Percentiles rank a stretch among this genome's conserved stretches.
These are phyloP conservation scores for Discostella stelligeroides DNA, from an alignment of 108 stramenopile species.

Conservation along the genomic window DNA sequence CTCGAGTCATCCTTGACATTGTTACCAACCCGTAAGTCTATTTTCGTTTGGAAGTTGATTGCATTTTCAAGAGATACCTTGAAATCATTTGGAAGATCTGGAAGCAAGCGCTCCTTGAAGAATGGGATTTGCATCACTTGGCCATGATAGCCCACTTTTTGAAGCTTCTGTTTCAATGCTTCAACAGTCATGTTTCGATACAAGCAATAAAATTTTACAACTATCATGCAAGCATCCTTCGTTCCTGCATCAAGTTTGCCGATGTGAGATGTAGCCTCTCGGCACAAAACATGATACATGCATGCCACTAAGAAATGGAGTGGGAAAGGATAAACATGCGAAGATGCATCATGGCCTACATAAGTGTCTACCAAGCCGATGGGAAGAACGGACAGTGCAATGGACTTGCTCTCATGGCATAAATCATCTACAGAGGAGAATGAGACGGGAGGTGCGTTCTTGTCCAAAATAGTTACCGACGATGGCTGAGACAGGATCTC, in stretches of 20 bases:
- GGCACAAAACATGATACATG: slow-evolving; percentile 66
- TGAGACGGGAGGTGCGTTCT: slow-evolving; percentile 72
- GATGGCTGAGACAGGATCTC: slow-evolving; percentile 32
- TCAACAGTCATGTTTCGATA: slow-evolving; percentile 56
- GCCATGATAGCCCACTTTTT: slow-evolving; percentile 16
- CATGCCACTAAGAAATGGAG: slow-evolving; percentile 76
- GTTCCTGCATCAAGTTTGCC: slow-evolving; percentile 75
- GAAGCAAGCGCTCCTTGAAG: slow-evolving; percentile 17
- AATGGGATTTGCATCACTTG: slow-evolving; percentile 63
- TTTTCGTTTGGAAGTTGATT: slow-evolving; percentile 47
- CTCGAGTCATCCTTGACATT: slow-evolving; percentile 35
- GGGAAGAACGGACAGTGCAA: slow-evolving; percentile 71
- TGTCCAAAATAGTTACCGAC: slow-evolving; percentile 66
- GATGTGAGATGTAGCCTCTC: slow-evolving; percentile 52
- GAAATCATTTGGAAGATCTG: slow-evolving; percentile 64
- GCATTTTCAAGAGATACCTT: slow-evolving; percentile 57
- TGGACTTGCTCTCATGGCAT: slow-evolving; percentile 45
- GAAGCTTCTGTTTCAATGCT: slow-evolving; percentile 17
- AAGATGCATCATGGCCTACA: slow-evolving; percentile 35
- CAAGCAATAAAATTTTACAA: slow-evolving; percentile 76
- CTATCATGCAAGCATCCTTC: slow-evolving; percentile 72
- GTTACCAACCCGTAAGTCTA: slow-evolving; percentile 26
- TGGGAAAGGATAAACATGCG: slow-evolving; percentile 74
- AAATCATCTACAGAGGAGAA: slow-evolving; percentile 51
- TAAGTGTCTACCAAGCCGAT: slow-evolving; percentile 54